A percentile compares a stretch with the other conserved stretches of the same genome.
Evolutionary conservation across 1,284 basidiomycete species (phyloP).

Genomic region (Fomitopsis pinicola): DNA sequence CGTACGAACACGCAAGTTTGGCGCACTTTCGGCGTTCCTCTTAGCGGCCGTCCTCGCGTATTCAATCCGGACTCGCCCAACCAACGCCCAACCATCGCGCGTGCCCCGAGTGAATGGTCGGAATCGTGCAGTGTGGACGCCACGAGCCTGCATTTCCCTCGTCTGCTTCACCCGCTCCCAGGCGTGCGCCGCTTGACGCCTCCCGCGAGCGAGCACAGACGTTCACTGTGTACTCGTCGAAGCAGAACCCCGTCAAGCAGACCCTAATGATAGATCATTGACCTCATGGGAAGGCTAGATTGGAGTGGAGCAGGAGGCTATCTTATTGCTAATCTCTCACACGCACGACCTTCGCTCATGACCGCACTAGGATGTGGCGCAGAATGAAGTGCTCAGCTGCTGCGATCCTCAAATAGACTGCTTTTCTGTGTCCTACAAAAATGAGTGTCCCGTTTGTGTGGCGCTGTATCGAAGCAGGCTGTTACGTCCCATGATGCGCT

Average conservation of each 20-base stretch:
- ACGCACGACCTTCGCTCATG: background rate
- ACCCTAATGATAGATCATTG: background rate
- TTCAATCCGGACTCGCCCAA: background rate
- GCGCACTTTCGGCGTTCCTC: background rate
- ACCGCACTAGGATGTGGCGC: background rate
- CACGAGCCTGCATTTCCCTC: background rate
- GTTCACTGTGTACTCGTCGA: background rate
- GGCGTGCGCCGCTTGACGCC: background rate
- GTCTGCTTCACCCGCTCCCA: background rate
- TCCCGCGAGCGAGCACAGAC: background rate
- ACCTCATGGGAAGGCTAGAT: background rate
- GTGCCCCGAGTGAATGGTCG: background rate
- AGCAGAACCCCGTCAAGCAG: background rate
- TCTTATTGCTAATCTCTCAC: background rate
- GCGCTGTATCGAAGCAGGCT: too few relatives aligned
- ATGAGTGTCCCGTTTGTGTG: too few relatives aligned
- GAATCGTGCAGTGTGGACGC: background rate
- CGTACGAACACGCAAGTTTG: background rate
- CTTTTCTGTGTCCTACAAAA: background rate
- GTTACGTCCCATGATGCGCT: too few relatives aligned
- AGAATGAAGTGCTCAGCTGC: background rate
- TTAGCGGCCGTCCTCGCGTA: background rate
- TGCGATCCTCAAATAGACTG: background rate
- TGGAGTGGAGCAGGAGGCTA: background rate
- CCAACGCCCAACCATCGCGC: background rate